phyloP scores from a whole-genome alignment of 306 rosid species.

The Lagenaria siceraria region DNA sequence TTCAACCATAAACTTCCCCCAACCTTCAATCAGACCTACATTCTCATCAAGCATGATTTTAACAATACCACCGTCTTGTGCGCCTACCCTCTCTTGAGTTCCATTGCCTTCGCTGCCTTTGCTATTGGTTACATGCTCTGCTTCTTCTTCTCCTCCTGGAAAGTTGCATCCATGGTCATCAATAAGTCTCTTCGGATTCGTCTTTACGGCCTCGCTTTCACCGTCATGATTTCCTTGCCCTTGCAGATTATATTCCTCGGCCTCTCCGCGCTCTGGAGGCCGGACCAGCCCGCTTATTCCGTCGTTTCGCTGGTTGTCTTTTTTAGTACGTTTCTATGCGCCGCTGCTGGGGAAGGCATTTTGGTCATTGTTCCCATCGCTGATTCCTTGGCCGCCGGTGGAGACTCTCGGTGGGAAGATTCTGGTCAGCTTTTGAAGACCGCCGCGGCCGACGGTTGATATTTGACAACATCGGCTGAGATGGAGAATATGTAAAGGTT shows the following conservation, averaged over 20 bases:
- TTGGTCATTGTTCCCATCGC: conserved; percentile 69
- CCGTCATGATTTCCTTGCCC: conserved; percentile 33
- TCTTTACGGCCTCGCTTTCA: conserved; percentile 23
- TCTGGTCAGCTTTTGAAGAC: neutral
- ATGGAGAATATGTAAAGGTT: neutral
- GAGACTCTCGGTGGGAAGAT: neutral
- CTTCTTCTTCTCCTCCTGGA: conserved; percentile 54
- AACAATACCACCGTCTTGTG: conserved; percentile 24
- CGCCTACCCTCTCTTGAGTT: conserved; percentile 37
- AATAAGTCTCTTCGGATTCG: conserved; percentile 48
- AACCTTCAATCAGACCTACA: conserved; percentile 8
- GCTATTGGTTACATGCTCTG: conserved; percentile 21
- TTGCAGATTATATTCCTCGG: conserved; percentile 34
- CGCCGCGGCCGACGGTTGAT: neutral
- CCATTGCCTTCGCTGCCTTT: conserved; percentile 32
- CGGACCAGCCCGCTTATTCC: conserved; percentile 20
- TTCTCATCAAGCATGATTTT: neutral
- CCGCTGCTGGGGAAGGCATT: conserved; percentile 53
- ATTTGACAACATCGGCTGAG: neutral
- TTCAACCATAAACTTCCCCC: conserved; percentile 10
- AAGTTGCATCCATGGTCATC: conserved; percentile 48
- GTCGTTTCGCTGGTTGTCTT: conserved; percentile 31
- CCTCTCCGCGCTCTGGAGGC: conserved; percentile 26
- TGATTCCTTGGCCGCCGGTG: conserved; percentile 59
- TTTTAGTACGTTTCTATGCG: conserved; percentile 32